A percentile compares a stretch with the other conserved stretches of the same genome.
phyloP scores from a whole-genome alignment of 2,329 filamentous ascomycete species.

The Penicillium aurantiogriseum region DNA sequence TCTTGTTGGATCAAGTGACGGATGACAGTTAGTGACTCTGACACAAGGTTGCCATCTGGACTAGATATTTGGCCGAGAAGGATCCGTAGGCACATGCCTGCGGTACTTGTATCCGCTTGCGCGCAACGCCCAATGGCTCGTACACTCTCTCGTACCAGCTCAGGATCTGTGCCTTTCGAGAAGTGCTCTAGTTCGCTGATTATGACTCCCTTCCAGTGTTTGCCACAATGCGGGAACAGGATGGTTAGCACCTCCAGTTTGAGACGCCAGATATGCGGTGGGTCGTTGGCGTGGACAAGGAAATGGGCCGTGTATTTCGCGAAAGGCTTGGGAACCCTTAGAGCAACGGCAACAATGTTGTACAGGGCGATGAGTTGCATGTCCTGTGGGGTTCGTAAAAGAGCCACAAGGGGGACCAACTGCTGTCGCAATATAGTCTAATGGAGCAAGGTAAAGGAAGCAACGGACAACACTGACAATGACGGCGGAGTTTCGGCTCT shows the following conservation, averaged over 20 bases:
- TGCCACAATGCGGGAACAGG: slow-evolving; percentile 78
- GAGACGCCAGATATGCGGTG: slow-evolving; percentile 78
- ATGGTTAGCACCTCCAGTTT: slow-evolving; percentile 90
- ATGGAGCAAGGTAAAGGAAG: slow-evolving; percentile 79
- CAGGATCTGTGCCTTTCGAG: slow-evolving; percentile 69
- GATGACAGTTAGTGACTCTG: slow-evolving; percentile 91
- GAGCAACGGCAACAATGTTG: slow-evolving; percentile 91
- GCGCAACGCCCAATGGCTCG: slow-evolving; percentile 92
- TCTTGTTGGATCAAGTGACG: slow-evolving; percentile 93
- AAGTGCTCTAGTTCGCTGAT: slow-evolving; percentile 94
- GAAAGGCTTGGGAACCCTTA: slow-evolving; percentile 74
- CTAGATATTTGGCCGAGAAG: slow-evolving; percentile 85
- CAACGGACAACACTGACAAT: slow-evolving; percentile 82
- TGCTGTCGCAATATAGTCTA: slow-evolving; percentile 69
- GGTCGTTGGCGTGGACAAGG: slow-evolving; percentile 75
- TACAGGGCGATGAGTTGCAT: slow-evolving; percentile 87
- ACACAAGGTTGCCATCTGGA: slow-evolving; percentile 80
- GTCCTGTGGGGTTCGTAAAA: slow-evolving; percentile 80
- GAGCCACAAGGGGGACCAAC: slow-evolving; percentile 79
- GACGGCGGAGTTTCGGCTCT: slow-evolving; percentile 90
- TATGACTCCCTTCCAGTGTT: slow-evolving; percentile 78
- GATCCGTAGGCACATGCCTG: slow-evolving; percentile 75
- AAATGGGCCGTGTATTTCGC: slow-evolving; percentile 88
- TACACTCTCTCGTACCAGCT: slow-evolving; percentile 83
- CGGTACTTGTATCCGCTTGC: slow-evolving; percentile 69